A percentile compares a stretch with the other conserved stretches of the same genome.
Conservation (phyloP, 2,329 filamentous ascomycete genomes). For the Paecilomyces variotii region DNA sequence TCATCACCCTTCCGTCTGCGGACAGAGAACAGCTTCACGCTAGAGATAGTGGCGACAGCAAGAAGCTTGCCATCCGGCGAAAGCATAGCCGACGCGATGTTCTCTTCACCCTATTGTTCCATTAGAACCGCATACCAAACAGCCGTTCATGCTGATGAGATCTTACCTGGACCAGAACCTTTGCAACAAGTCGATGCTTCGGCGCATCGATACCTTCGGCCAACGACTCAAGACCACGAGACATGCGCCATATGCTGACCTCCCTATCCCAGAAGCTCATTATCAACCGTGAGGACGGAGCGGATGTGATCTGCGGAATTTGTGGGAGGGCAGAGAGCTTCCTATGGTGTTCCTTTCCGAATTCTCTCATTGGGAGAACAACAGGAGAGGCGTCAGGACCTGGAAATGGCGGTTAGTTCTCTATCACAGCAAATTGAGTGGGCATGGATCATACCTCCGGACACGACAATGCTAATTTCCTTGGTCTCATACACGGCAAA, state of each 20-base stretch:
- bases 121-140: constrained; percentile 31
- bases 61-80: constrained; percentile 65
- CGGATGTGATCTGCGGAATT: constrained; percentile 62
- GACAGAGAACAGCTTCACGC: constrained; percentile 71
- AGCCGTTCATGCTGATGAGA: background rate
- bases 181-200: constrained; percentile 51
- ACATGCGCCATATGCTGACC: constrained; percentile 70
- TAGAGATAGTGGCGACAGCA: constrained; percentile 64
- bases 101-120: constrained; percentile 59
- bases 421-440: background rate
- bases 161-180: constrained; percentile 49
- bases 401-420: constrained; percentile 34
- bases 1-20: constrained; percentile 44
- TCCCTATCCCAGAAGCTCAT: constrained; percentile 91
- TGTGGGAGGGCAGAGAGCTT: constrained; percentile 79
- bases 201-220: constrained; percentile 33
- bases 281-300: constrained; percentile 64
- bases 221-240: constrained; percentile 38
- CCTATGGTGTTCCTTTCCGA: constrained; percentile 71
- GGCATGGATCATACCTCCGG: constrained; percentile 61
- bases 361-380: constrained; percentile 70
- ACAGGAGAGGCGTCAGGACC: constrained; percentile 80
- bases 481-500: constrained; percentile 84
- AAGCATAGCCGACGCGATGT: constrained; percentile 68
- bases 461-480: constrained; percentile 77